phyloP scores from a whole-genome alignment of 345 rosid species.

The Litchi chinensis region DNA sequence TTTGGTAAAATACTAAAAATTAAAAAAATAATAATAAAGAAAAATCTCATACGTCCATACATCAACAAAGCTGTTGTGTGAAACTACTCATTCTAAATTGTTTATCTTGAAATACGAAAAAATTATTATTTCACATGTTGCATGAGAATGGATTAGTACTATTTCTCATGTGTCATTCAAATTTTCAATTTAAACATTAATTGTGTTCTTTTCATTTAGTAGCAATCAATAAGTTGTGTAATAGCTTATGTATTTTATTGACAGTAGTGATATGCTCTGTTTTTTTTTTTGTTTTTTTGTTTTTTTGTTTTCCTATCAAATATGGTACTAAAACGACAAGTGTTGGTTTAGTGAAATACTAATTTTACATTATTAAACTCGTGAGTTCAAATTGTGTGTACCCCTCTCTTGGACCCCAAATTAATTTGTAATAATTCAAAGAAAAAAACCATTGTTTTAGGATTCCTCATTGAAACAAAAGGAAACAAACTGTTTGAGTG shows the following conservation, averaged over 20 bases:
- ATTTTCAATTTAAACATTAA: neutral
- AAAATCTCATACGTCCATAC: neutral
- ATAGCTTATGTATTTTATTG: neutral
- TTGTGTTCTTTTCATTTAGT: too few species aligned
- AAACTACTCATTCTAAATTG: neutral
- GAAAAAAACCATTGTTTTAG: too few species aligned
- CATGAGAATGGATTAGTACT: neutral
- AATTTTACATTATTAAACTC: too few species aligned
- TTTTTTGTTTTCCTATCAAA: too few species aligned
- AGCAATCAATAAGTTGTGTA: too few species aligned
- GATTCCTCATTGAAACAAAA: too few species aligned
- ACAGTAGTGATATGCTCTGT: neutral
- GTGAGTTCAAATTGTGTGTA: too few species aligned
- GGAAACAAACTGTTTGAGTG: conserved; percentile 11
- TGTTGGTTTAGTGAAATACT: too few species aligned
- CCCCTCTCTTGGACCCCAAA: too few species aligned
- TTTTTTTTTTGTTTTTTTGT: neutral
- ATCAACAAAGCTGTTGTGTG: neutral
- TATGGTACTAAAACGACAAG: neutral
- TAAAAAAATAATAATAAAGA: too few species aligned
- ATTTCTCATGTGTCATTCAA: neutral
- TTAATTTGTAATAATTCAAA: too few species aligned
- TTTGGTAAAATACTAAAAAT: neutral
- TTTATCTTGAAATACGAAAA: neutral
- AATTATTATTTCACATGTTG: neutral